Conservation (phyloP, 257 asterid genomes). For the Nicotiana noctiflora region DNA sequence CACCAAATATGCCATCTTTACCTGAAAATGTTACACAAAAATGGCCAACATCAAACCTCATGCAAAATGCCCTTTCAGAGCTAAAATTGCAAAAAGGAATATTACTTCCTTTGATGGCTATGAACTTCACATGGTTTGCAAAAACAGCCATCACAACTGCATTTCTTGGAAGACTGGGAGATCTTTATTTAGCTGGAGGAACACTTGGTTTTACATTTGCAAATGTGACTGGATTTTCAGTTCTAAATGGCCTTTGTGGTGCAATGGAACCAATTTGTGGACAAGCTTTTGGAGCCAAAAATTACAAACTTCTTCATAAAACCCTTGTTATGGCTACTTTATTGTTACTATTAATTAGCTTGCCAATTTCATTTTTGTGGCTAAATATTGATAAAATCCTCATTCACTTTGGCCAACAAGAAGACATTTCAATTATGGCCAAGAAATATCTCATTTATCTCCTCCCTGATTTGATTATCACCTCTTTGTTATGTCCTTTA, state of each 20-base stretch:
- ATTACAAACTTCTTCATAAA: slow-evolving; percentile 67
- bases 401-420: slow-evolving; percentile 55
- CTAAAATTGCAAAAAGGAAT: slow-evolving; percentile 53
- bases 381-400: slow-evolving; percentile 58
- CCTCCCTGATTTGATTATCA: slow-evolving; percentile 63
- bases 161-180: slow-evolving; percentile 75
- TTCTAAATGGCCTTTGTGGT: slow-evolving; percentile 62
- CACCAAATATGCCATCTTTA: background rate
- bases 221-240: slow-evolving; percentile 72
- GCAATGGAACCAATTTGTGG: slow-evolving; percentile 97
- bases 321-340: slow-evolving; percentile 55
- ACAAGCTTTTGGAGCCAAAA: slow-evolving; percentile 81
- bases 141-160: slow-evolving; percentile 74
- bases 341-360: slow-evolving; percentile 29
- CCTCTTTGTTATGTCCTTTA: slow-evolving; percentile 59
- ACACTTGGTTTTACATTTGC: slow-evolving; percentile 72
- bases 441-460: slow-evolving; percentile 46
- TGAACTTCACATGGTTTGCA: slow-evolving; percentile 78
- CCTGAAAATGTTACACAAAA: slow-evolving; percentile 6
- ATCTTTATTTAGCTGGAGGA: slow-evolving; percentile 65
- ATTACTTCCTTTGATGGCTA: slow-evolving; percentile 45
- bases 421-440: slow-evolving; percentile 51
- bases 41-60: slow-evolving; percentile 10
- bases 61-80: slow-evolving; percentile 34
- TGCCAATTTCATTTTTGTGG: slow-evolving; percentile 68